Percentiles rank a stretch among this genome's conserved stretches.
Evolutionary conservation across 2,329 filamentous ascomycete species (phyloP).

Genomic region (Penicillium sp.): DNA sequence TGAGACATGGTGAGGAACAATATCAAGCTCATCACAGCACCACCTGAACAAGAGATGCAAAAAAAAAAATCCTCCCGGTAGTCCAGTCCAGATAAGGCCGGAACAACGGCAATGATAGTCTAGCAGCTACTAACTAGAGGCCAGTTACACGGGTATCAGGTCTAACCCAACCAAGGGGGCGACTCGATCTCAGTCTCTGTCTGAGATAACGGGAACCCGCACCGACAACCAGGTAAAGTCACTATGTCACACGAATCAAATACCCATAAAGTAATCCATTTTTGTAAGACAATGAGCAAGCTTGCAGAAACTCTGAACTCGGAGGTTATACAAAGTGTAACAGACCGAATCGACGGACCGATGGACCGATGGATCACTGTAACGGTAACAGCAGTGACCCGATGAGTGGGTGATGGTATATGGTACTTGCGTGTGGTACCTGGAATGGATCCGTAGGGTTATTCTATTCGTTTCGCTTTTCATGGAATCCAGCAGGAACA

Average conservation of each 20-base stretch:
- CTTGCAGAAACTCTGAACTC: background rate
- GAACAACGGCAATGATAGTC: background rate
- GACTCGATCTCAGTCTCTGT: background rate
- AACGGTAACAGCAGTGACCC: slow-evolving; percentile 4
- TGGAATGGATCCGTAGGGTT: too few relatives aligned
- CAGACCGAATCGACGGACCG: background rate
- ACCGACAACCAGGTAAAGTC: background rate
- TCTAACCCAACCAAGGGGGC: background rate
- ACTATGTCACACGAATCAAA: background rate
- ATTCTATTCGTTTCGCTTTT: too few relatives aligned
- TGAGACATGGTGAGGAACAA: background rate
- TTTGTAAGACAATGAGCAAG: background rate
- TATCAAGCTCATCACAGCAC: background rate
- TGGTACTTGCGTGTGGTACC: slow-evolving; percentile 1
- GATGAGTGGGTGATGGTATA: background rate
- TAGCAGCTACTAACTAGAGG: too few relatives aligned
- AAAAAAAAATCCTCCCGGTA: too few relatives aligned
- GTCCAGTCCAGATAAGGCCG: too few relatives aligned
- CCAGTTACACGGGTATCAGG: background rate
- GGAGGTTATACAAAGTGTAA: slow-evolving; percentile 4
- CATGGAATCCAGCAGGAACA: background rate
- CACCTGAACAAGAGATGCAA: background rate
- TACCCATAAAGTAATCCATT: too few relatives aligned
- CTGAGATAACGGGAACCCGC: background rate
- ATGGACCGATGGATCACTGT: background rate